These are phyloP conservation scores for Datisca glomerata DNA, from an alignment of 306 rosid species.

Conservation along the genomic window DNA sequence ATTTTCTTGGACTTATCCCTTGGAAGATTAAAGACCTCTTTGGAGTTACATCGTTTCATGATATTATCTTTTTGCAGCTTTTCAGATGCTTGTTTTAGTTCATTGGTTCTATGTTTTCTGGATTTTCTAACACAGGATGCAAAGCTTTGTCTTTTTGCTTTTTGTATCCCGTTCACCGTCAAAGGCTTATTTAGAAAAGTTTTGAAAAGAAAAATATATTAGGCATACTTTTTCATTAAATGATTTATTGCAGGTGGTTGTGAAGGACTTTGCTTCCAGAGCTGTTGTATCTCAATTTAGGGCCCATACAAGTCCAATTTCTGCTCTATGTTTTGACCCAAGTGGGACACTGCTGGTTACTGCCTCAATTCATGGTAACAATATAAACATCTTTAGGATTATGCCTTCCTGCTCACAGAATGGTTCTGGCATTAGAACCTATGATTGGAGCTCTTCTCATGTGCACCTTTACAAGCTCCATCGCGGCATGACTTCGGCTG, in stretches of 20 bases:
- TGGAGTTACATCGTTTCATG: no score
- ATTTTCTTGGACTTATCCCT: no score
- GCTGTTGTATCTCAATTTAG: constrained; percentile 68
- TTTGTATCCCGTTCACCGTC: no score
- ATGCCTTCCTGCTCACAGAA: constrained; percentile 49
- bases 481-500: constrained; percentile 92
- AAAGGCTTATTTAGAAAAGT: no score
- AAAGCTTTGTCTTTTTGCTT: no score
- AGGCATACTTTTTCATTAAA: no score
- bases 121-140: no score
- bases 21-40: no score
- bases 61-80: no score
- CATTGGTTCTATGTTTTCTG: no score
- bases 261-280: constrained; percentile 63
- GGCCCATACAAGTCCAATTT: constrained; percentile 84
- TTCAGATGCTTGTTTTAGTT: no score
- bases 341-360: constrained; percentile 93
- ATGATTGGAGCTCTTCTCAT: constrained; percentile 58
- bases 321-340: constrained; percentile 85
- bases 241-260: constrained; percentile 75
- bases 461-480: constrained; percentile 85
- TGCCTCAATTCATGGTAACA: constrained; percentile 77
- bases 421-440: constrained; percentile 43
- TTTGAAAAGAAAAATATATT: no score
- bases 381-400: constrained; percentile 74